phyloP scores from a whole-genome alignment of 371 early-diverging fungal species.

The Mucor piriformis region DNA sequence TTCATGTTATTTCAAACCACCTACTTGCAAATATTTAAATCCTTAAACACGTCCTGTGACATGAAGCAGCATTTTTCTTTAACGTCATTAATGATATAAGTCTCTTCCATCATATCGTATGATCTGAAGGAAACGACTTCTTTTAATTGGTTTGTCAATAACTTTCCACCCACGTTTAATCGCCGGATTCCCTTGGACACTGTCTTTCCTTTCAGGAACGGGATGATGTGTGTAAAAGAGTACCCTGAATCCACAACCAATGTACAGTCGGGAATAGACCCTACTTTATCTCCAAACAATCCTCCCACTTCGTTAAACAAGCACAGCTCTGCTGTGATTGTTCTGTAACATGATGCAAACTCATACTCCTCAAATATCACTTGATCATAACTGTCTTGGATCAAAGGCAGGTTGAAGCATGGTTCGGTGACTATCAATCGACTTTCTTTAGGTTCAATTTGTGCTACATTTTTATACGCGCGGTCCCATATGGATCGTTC shows the following conservation, averaged over 20 bases:
- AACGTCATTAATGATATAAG: slow-evolving; percentile 77
- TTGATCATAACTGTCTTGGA: slow-evolving; percentile 78
- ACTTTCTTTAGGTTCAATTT: slow-evolving; percentile 67
- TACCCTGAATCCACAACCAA: slow-evolving; percentile 84
- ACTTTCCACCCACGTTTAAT: slow-evolving; percentile 84
- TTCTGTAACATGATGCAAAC: slow-evolving; percentile 66
- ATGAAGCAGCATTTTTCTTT: slow-evolving; percentile 87
- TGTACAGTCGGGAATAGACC: slow-evolving; percentile 61
- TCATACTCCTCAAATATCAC: slow-evolving; percentile 86
- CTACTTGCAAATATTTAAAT: slow-evolving; percentile 69
- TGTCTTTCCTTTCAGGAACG: slow-evolving; percentile 64
- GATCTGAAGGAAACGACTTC: slow-evolving; percentile 84
- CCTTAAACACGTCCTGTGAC: slow-evolving; percentile 66
- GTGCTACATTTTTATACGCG: slow-evolving; percentile 60
- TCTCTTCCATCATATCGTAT: slow-evolving; percentile 94
- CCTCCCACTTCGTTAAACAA: slow-evolving; percentile 56
- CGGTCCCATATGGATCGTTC: slow-evolving; percentile 84
- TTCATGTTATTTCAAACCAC: background rate
- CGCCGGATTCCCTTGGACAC: slow-evolving; percentile 61
- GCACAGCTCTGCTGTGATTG: slow-evolving; percentile 54
- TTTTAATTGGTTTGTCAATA: slow-evolving; percentile 87
- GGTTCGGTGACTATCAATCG: slow-evolving; percentile 80
- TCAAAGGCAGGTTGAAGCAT: slow-evolving; percentile 73
- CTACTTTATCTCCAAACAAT: slow-evolving; percentile 49
- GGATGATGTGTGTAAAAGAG: slow-evolving; percentile 82